Evolutionary conservation across 2,329 filamentous ascomycete genomes (phyloP), one percentile per base, ranked within the genome.

Genomic region (Monosporascus sp.): DNA sequence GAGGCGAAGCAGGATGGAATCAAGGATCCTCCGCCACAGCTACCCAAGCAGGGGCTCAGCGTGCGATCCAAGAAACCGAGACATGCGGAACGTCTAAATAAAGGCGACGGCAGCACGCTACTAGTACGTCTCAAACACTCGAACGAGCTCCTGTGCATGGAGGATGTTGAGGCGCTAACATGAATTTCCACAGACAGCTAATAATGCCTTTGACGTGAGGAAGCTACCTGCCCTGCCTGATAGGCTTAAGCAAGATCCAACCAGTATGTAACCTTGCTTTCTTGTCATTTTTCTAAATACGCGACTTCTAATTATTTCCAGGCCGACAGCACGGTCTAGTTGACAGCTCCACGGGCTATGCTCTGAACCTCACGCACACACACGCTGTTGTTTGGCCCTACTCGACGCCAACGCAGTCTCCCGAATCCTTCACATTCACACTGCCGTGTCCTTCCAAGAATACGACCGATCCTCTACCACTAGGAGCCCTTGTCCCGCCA

Each of bases 341-440:
- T 55, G 82, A 83, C 68, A 82, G 80, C 41, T 81, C 76, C 55
- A 83, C 74, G 65, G 88, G 83, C 59, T 90, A 92, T 66, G 92
- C 89, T 48, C 78, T 97, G 52, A 86, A 85, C 47, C 78, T 97
- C 52, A 95, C 90, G 8, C 84, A 87, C 59, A 85, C 87, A 7
- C 85, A 92, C 65, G 94, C 92, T 61, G 81, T 95, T 56, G 84
- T 96, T 48, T 99, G 94, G 94, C 87, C 90, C 17, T 97, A 97
- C 72, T 84, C 84, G 27, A 77, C 80, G n/a, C 78, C 80, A 24
- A 79, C 81, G 37, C 75, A 82, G 49, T 86, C 87, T 1, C 84
- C 88, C 63, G 87, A 93, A 67, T 87, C 90, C 24, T 89, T 92
- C 61, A 84, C 83, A 9, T 90, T 99, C 63, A 82, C 86, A 24